Evolutionary conservation across 2,329 filamentous ascomycete genomes (phyloP).

Genomic region (Didymella glomerata): DNA sequence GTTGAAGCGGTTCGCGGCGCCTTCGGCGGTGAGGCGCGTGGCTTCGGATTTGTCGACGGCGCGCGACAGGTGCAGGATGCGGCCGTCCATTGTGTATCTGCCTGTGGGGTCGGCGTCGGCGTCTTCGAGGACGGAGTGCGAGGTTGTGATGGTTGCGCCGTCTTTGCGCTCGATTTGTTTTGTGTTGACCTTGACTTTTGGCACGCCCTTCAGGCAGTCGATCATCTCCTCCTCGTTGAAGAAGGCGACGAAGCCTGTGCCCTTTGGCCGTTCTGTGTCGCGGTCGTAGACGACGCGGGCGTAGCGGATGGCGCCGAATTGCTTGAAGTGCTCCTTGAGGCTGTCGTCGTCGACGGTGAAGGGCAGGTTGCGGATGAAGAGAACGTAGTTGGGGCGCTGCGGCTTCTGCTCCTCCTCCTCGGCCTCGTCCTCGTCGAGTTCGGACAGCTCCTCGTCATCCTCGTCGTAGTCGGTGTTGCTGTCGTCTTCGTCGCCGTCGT

Average conservation of each 20-base stretch:
- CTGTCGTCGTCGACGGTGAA: slow-evolving; percentile 85
- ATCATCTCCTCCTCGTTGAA: slow-evolving; percentile 77
- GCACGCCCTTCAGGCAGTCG: slow-evolving; percentile 77
- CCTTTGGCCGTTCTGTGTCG: slow-evolving; percentile 83
- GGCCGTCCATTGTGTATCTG: slow-evolving; percentile 88
- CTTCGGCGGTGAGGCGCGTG: slow-evolving; percentile 74
- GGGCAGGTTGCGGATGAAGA: slow-evolving; percentile 94
- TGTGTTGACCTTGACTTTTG: slow-evolving; percentile 56
- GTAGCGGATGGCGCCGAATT: slow-evolving; percentile 89
- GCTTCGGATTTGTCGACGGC: slow-evolving; percentile 88
- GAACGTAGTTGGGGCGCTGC: slow-evolving; percentile 73
- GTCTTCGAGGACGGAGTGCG: slow-evolving; percentile 85
- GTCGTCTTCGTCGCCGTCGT: slow-evolving; percentile 47
- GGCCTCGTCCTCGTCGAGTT: slow-evolving; percentile 47
- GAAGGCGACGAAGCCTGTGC: slow-evolving; percentile 96
- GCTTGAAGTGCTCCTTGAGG: slow-evolving; percentile 83
- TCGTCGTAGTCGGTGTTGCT: slow-evolving; percentile 55
- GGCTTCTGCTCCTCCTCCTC: slow-evolving; percentile 39
- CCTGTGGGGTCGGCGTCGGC: slow-evolving; percentile 82
- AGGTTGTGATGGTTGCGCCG: slow-evolving; percentile 46
- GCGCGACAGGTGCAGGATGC: slow-evolving; percentile 82
- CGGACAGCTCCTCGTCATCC: slow-evolving; percentile 45
- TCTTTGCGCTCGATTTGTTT: slow-evolving; percentile 48
- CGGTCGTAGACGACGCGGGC: slow-evolving; percentile 90
- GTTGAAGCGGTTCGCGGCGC: slow-evolving; percentile 68